These are phyloP conservation scores for Suhomyces sp. DNA, from an alignment of 805 yeast genomes.

Conservation along the genomic window DNA sequence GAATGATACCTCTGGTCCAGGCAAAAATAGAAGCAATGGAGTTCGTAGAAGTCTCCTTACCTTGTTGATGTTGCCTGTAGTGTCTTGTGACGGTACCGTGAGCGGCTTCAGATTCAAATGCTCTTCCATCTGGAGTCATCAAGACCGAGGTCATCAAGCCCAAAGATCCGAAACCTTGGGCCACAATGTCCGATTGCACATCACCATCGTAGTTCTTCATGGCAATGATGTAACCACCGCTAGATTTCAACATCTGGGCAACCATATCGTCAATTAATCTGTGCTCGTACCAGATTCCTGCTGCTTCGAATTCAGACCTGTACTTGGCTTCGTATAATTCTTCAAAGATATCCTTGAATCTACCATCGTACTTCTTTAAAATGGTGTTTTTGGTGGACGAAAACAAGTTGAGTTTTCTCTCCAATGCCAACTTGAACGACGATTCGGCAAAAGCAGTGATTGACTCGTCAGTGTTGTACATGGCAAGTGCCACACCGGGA, in stretches of 20 bases:
- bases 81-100: slow-evolving; percentile 99
- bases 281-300: slow-evolving; percentile 95
- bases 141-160: slow-evolving; percentile 98
- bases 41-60: slow-evolving; percentile 95
- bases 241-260: slow-evolving; percentile 95
- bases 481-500: slow-evolving; percentile 82
- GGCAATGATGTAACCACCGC: slow-evolving; percentile 93
- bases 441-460: slow-evolving; percentile 90
- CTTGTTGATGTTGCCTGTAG: slow-evolving; percentile 92
- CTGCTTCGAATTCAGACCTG: slow-evolving; percentile 65
- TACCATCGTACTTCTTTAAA: slow-evolving; percentile 89
- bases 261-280: slow-evolving; percentile 98
- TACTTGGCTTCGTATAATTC: slow-evolving; percentile 68
- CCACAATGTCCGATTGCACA: slow-evolving; percentile 94
- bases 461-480: slow-evolving; percentile 95
- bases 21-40: slow-evolving; percentile 97
- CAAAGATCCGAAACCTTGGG: slow-evolving; percentile 96
- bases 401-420: slow-evolving; percentile 74
- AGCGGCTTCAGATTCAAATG: slow-evolving; percentile 97
- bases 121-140: slow-evolving; percentile 93
- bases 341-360: slow-evolving; percentile 92
- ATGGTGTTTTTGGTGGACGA: slow-evolving; percentile 94
- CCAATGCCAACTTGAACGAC: slow-evolving; percentile 83
- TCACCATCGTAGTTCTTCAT: slow-evolving; percentile 98
- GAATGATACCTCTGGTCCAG: slow-evolving; percentile 91